Base-by-base conservation (phyloP, 306 rosid species). In the Casuarina equisetifolia region DNA sequence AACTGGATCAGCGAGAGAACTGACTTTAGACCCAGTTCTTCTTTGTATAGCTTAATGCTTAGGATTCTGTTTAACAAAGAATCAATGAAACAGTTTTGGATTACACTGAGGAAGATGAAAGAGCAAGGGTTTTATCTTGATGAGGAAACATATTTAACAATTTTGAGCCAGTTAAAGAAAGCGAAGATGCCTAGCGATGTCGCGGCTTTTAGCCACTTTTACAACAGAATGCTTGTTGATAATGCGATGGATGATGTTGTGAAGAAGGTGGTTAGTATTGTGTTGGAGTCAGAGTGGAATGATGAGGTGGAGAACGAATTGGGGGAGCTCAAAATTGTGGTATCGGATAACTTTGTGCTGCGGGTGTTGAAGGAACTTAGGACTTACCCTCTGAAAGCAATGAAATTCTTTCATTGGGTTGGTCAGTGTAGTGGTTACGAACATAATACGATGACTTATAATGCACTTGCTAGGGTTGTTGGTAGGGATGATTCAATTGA, bases 41-140 rank as follows among this genome's bases (percentile, higher is more conserved):
- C 87, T 5, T 15, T 89, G 69, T 95, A 75, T 75, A 84, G 88
- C 82, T 75, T 92, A 72, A 73, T 92, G 78, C 86, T 92, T 78
- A 92, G 87, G 79, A 72, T 91, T 62, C 78, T 88, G 44, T 88
- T 78, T 3, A 81, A 83, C 17, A 79, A 84, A 76, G 85, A 76
- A 58, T 84, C 91, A 3, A 88, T 87, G 90, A 82, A 88, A 54
- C 85, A 81, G 35, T 95, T 91, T 84, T 92, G 99, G 99, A 11
- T 70, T 42, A 75, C 84, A 51, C 69, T 95, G 2, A 84, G 78
- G 76, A 52, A 66, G 49, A 91, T 91, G 97, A 85, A 87, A 76
- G 91, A 88, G 52, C 79, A 83, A 53, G 97, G 97, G 19, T 88
- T 87, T 80, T 88, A 73, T 72, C 74, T 95, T 13, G 96, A 92